Conservation (phyloP, 441 rosid genomes). For the Isatis lusitanica region DNA sequence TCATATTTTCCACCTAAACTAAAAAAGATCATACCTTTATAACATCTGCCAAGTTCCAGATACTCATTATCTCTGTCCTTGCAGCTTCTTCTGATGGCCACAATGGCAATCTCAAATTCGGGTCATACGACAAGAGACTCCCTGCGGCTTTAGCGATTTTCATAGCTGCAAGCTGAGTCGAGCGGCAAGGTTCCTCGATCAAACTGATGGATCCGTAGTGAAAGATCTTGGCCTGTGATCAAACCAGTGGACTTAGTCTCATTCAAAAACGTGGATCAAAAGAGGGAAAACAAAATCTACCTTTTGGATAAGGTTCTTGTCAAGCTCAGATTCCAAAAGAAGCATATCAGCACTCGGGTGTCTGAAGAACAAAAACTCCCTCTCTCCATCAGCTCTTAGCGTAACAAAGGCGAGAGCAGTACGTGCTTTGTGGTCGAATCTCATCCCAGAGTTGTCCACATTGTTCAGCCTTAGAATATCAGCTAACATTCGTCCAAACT, state of each 20-base stretch:
- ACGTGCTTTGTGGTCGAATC: constrained; percentile 77
- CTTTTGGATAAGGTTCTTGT: constrained; percentile 65
- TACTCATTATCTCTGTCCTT: constrained; percentile 72
- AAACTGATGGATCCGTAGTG: constrained; percentile 96
- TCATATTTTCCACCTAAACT: not conserved
- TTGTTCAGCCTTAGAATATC: constrained; percentile 75
- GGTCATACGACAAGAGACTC: constrained; percentile 87
- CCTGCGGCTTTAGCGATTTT: constrained; percentile 75
- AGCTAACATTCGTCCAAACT: constrained; percentile 89
- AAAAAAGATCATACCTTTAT: constrained; percentile 59
- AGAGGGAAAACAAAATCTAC: constrained; percentile 34
- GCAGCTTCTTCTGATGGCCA: constrained; percentile 96
- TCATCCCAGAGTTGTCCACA: constrained; percentile 78
- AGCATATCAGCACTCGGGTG: constrained; percentile 99
- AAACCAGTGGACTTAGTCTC: not conserved
- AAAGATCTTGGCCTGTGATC: constrained; percentile 79
- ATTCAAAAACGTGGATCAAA: not conserved
- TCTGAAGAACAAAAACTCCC: constrained; percentile 94
- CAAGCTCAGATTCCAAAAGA: constrained; percentile 82
- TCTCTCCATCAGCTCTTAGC: constrained; percentile 89
- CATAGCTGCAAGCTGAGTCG: constrained; percentile 93
- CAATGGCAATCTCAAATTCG: constrained; percentile 84
- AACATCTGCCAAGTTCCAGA: constrained; percentile 91
- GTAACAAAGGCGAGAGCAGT: constrained; percentile 97
- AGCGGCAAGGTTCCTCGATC: constrained; percentile 92